Conservation (phyloP, 1,284 basidiomycete genomes). For the Sanguinoderma infundibulare region DNA sequence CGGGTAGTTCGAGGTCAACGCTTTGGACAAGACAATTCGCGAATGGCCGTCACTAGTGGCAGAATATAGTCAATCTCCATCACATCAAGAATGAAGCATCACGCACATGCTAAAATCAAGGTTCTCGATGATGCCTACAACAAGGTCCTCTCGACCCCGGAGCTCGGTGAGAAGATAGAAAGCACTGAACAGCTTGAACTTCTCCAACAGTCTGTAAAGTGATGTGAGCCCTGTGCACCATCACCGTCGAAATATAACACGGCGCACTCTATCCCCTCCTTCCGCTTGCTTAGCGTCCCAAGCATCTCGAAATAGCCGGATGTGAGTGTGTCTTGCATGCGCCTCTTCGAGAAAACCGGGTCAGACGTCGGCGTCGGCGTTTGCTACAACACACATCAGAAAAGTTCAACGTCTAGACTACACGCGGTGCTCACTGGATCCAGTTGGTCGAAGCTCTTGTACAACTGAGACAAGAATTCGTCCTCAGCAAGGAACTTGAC, state of each 20-base stretch:
- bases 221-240: not conserved
- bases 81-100: not conserved
- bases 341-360: slow-evolving; percentile 85
- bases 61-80: not conserved
- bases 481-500: slow-evolving; percentile 87
- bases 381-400: slow-evolving; percentile 46
- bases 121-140: slow-evolving; percentile 90
- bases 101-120: slow-evolving; percentile 88
- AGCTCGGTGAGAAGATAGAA: slow-evolving; percentile 95
- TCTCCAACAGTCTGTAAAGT: slow-evolving; percentile 77
- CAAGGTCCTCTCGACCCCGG: slow-evolving; percentile 88
- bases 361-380: slow-evolving; percentile 72
- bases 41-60: slow-evolving; percentile 84
- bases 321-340: slow-evolving; percentile 84
- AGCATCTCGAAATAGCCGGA: slow-evolving; percentile 97
- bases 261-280: slow-evolving; percentile 89
- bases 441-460: slow-evolving; percentile 89
- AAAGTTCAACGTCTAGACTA: slow-evolving; percentile 9
- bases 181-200: slow-evolving; percentile 91
- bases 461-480: slow-evolving; percentile 84
- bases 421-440: slow-evolving; percentile 70
- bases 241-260: not conserved
- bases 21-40: slow-evolving; percentile 90
- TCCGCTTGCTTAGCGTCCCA: slow-evolving; percentile 85
- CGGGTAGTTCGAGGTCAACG: slow-evolving; percentile 90